These are phyloP conservation scores for Nicotiana obtusifolia DNA, from an alignment of 257 asterid genomes.

Conservation along the genomic window DNA sequence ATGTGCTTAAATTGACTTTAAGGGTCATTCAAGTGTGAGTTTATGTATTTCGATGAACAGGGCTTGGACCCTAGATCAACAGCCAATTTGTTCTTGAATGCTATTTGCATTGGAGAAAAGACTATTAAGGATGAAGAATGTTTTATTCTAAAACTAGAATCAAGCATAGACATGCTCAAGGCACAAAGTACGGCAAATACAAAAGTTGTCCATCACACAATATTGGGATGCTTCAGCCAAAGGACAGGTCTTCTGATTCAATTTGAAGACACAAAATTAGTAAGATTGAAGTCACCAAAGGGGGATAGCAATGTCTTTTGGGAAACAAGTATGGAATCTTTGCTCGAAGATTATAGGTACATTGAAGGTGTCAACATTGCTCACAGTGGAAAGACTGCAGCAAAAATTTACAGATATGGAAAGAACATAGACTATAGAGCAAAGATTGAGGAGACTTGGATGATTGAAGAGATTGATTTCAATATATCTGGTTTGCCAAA, in stretches of 20 bases:
- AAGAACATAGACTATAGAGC: slow-evolving; percentile 45
- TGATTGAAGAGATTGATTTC: slow-evolving; percentile 75
- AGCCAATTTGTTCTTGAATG: slow-evolving; percentile 67
- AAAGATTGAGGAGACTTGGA: slow-evolving; percentile 77
- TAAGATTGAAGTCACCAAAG: slow-evolving; percentile 50
- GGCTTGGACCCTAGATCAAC: slow-evolving; percentile 87
- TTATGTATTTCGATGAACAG: slow-evolving; percentile 23
- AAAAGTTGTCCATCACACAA: slow-evolving; percentile 66
- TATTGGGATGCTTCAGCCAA: slow-evolving; percentile 91
- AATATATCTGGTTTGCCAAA: slow-evolving; percentile 61
- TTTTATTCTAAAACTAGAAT: slow-evolving; percentile 60
- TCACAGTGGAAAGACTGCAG: slow-evolving; percentile 57
- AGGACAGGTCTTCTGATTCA: slow-evolving; percentile 67
- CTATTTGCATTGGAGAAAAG: slow-evolving; percentile 72
- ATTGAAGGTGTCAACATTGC: slow-evolving; percentile 80
- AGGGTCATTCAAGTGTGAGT: background rate
- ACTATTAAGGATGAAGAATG: slow-evolving; percentile 51
- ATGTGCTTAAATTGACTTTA: background rate
- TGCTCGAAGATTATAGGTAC: slow-evolving; percentile 49
- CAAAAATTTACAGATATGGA: slow-evolving; percentile 67
- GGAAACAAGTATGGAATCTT: slow-evolving; percentile 69
- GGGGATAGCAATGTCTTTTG: slow-evolving; percentile 51
- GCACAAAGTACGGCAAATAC: slow-evolving; percentile 68
- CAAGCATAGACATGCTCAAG: slow-evolving; percentile 44
- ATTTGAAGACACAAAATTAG: slow-evolving; percentile 68